Percentiles rank a stretch among this genome's conserved stretches.
phyloP scores from a whole-genome alignment of 768 basidiomycete species.

The Pisolithus marmoratus region DNA sequence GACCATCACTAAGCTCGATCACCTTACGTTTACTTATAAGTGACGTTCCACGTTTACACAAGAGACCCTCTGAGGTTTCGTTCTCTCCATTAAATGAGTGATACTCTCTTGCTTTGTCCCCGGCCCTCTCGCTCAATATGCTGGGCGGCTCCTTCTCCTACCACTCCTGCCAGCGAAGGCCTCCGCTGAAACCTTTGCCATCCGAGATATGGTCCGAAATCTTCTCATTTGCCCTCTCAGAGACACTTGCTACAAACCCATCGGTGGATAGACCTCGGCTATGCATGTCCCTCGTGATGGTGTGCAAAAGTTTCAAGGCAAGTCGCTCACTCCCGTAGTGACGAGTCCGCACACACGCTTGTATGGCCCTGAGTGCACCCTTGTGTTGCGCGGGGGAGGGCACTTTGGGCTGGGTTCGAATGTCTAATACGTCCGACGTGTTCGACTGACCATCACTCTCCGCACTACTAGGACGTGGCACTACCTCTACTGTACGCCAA shows the following conservation, averaged over 20 bases:
- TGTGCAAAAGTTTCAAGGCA: conserved; percentile 38
- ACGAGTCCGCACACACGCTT: neutral
- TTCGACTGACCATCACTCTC: conserved; percentile 10
- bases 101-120: conserved; percentile 52
- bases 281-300: conserved; percentile 28
- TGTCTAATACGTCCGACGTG: neutral
- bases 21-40: too few relatives aligned
- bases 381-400: neutral
- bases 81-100: conserved; percentile 22
- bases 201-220: conserved; percentile 68
- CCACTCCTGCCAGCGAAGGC: conserved; percentile 59
- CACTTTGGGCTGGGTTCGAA: neutral
- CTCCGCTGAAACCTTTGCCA: conserved; percentile 52
- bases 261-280: conserved; percentile 3
- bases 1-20: too few relatives aligned
- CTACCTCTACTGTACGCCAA: conserved; percentile 63
- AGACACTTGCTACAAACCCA: conserved; percentile 5
- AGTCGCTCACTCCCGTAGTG: conserved; percentile 9
- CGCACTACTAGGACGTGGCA: conserved; percentile 47
- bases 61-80: too few relatives aligned
- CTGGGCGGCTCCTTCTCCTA: conserved; percentile 59
- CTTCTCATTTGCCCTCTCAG: conserved; percentile 33
- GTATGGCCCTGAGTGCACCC: neutral
- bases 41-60: too few relatives aligned
- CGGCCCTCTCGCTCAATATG: conserved; percentile 56